These are phyloP conservation scores for Platanus orientalis DNA, from an alignment of 164 flowering plant genomes.

Conservation along the genomic window DNA sequence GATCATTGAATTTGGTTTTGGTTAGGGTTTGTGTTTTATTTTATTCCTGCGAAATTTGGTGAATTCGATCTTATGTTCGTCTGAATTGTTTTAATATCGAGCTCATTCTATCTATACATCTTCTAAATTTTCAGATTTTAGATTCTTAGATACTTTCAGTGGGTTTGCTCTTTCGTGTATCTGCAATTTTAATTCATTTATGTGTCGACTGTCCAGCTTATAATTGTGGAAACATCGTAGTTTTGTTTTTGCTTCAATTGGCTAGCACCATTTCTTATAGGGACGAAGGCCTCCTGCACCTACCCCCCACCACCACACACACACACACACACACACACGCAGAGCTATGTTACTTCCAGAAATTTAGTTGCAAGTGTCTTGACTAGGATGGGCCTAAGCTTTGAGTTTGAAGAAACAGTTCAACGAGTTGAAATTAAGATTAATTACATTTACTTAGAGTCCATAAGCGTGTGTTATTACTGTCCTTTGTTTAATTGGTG, in stretches of 20 bases:
- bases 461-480: background rate
- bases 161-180: background rate
- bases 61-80: background rate
- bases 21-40: background rate
- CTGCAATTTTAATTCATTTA: background rate
- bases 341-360: background rate
- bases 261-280: background rate
- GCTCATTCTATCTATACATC: background rate
- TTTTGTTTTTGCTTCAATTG: background rate
- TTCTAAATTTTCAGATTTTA: background rate
- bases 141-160: background rate
- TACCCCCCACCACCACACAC: background rate
- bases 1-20: slow-evolving; percentile 4
- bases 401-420: background rate
- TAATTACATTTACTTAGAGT: background rate
- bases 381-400: background rate
- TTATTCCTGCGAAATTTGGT: background rate
- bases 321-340: too few species aligned
- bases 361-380: background rate
- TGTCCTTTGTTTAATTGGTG: background rate
- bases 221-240: too few species aligned
- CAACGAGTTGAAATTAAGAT: background rate
- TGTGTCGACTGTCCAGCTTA: background rate
- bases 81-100: background rate
- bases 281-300: background rate